These are phyloP conservation scores for Talaromyces rugulosus DNA, from an alignment of 2,329 filamentous ascomycete genomes.

Conservation along the genomic window DNA sequence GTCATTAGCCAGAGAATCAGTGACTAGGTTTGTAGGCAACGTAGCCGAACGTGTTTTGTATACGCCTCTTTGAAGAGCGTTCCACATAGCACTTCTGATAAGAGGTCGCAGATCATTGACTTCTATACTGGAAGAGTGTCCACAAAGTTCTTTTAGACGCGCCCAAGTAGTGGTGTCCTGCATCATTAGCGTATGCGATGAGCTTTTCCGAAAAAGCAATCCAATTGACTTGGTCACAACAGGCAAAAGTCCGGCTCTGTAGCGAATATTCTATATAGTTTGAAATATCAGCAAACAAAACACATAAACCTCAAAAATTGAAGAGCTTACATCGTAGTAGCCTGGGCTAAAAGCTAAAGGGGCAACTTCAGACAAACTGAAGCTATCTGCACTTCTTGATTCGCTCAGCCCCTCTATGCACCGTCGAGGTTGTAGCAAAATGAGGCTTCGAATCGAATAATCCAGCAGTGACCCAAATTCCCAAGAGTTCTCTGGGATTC, in stretches of 20 bases:
- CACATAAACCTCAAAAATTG: not conserved
- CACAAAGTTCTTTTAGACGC: not conserved
- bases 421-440: not conserved
- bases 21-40: not conserved
- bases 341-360: slow-evolving; percentile 9
- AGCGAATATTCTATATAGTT: slow-evolving; percentile 28
- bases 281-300: not conserved
- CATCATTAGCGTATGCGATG: slow-evolving; percentile 13
- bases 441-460: not conserved
- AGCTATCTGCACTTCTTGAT: not conserved
- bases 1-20: not conserved
- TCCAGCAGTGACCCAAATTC: not conserved
- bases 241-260: slow-evolving; percentile 31
- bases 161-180: slow-evolving; percentile 14
- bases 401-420: not conserved
- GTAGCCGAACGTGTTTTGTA: slow-evolving; percentile 13
- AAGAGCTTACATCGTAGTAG: slow-evolving; percentile 26
- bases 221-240: slow-evolving; percentile 31
- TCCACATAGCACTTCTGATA: slow-evolving; percentile 30
- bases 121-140: not conserved
- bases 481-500: not conserved
- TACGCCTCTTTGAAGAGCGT: slow-evolving; percentile 25
- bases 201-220: slow-evolving; percentile 25
- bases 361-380: slow-evolving; percentile 5
- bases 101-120: slow-evolving; percentile 13